Conservation (phyloP, 495 filamentous ascomycete genomes). For the Physcia stellaris region DNA sequence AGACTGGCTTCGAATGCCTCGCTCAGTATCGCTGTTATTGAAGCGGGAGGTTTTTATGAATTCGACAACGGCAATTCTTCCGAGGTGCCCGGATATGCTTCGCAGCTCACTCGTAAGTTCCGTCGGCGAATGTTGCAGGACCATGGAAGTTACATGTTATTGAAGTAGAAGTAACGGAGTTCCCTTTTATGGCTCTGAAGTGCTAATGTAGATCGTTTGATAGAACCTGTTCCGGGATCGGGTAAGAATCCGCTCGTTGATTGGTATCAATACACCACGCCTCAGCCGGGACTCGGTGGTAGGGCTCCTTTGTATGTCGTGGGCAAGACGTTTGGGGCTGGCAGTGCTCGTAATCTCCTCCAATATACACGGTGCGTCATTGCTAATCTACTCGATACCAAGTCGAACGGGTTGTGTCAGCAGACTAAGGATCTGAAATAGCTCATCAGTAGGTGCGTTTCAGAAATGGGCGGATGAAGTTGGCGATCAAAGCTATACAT, state of each 20-base stretch:
- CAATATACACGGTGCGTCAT: slow-evolving; percentile 21
- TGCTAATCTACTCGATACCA: no score
- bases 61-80: slow-evolving; percentile 27
- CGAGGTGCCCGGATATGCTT: slow-evolving; percentile 24
- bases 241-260: slow-evolving; percentile 7
- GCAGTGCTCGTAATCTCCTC: slow-evolving; percentile 14
- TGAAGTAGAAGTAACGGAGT: slow-evolving; percentile 22
- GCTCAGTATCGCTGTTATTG: slow-evolving; percentile 31
- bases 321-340: slow-evolving; percentile 13
- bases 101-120: slow-evolving; percentile 20
- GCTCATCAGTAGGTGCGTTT: slow-evolving; percentile 22
- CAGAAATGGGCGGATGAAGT: slow-evolving; percentile 28
- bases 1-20: slow-evolving; percentile 21
- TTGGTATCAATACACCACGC: slow-evolving; percentile 4
- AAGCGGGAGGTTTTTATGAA: slow-evolving; percentile 44
- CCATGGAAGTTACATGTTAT: slow-evolving; percentile 35
- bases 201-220: no score
- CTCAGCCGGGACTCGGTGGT: slow-evolving; percentile 5
- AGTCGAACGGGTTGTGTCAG: no score
- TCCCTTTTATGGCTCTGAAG: no score
- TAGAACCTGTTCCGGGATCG: neutral
- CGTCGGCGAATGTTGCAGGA: slow-evolving; percentile 18
- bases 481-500: slow-evolving; percentile 27
- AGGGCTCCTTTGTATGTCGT: no score
- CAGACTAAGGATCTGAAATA: no score